Conservation (phyloP, 1,284 basidiomycete species). For the Porogramme epimiltina region DNA sequence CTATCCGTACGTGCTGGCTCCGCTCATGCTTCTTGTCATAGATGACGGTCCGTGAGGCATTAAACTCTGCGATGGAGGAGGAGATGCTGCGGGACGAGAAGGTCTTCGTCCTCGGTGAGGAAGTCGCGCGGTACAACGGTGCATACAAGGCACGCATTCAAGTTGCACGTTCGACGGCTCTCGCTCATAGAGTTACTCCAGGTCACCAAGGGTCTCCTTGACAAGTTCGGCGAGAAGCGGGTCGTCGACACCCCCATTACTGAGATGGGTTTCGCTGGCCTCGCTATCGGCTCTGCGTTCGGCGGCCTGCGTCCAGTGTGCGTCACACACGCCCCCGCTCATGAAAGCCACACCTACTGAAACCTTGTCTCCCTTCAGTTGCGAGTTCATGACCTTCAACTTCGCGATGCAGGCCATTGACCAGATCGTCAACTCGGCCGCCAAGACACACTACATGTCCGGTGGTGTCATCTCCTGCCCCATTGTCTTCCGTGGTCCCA, state of each 20-base stretch:
- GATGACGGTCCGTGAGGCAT: conserved; percentile 98
- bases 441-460: conserved; percentile 99
- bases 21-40: conserved; percentile 34
- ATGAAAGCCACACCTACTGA: conserved; percentile 1
- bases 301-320: conserved; percentile 93
- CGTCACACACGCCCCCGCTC: conserved; percentile 19
- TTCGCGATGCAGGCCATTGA: conserved; percentile 98
- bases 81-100: conserved; percentile 97
- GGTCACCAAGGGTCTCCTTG: conserved; percentile 97
- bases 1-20: conserved; percentile 1
- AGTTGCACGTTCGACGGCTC: not conserved
- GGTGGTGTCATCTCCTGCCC: conserved; percentile 98
- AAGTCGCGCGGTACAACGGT: conserved; percentile 99
- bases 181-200: conserved; percentile 32
- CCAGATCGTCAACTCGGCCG: conserved; percentile 99
- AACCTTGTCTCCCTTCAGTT: conserved; percentile 46
- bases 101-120: conserved; percentile 97
- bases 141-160: conserved; percentile 86
- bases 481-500: conserved; percentile 99
- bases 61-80: conserved; percentile 99
- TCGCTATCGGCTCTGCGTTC: conserved; percentile 94
- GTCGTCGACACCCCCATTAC: conserved; percentile 98
- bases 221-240: conserved; percentile 99
- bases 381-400: conserved; percentile 99
- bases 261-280: conserved; percentile 98